Evolutionary conservation across 1,284 basidiomycete species (phyloP), one percentile per base, ranked within the genome.

Genomic region (Polyporus tsugae): DNA sequence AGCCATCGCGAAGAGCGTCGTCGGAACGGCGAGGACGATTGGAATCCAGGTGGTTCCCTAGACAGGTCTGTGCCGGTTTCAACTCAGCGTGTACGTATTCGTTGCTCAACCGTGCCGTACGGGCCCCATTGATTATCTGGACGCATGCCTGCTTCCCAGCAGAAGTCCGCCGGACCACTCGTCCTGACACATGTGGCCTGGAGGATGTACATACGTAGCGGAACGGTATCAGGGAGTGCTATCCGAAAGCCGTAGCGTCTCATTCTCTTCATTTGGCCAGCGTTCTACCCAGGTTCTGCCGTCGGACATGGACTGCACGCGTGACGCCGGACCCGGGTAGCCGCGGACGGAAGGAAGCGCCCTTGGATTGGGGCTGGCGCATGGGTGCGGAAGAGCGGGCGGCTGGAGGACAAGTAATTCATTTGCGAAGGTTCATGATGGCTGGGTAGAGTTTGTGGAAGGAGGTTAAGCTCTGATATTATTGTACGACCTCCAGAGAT

Each of bases 1-100:
- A 84, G 89, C 90, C 73, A 92, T 98, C 59, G 92, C 95, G n/a
- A 91, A 90, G 79, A 94, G 93, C 77, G 85, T 98, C 70, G 82
- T 97, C 73, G 96, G 94, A 65, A 94, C 91, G 73, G 95, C 95
- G 67, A 90, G 85, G 82, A 94, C 90, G 70, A 82, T 97, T 76
- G 97, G 97, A 46, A 84, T 98, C 61, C 89, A 93, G 77, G 94
- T 98, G 66, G 91, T 98, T 68, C 91, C 94, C 76, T 97, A 84
- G 89, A 76, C 78, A 74, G 75, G 74, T 73, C 73, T 72, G 78
- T 76, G 69, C 36, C n/a, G 15, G 6, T 70, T 60, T 67, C 60
- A 62, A 63, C 59, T 68, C 66, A 62, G 61, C 70, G 22, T 70
- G 73, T 75, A 71, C 72, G 75, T 75, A 69, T 69, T 67, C 60